Base-by-base conservation (phyloP, 495 filamentous ascomycete genomes). In the Annulohypoxylon bovei region DNA sequence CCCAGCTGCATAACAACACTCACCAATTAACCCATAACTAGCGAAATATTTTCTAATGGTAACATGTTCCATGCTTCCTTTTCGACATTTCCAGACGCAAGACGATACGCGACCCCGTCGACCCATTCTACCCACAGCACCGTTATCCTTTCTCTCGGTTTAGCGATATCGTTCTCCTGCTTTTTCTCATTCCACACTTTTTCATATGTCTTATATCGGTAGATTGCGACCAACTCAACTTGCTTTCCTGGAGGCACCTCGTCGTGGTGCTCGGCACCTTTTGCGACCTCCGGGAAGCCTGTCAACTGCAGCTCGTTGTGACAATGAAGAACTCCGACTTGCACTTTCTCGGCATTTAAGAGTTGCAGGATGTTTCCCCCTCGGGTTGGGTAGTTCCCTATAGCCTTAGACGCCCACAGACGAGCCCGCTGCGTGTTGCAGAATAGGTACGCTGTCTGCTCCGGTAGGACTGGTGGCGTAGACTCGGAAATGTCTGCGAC, bases 391-490 rank as follows among this genome's bases (percentile, higher is more conserved):
- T 63, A 6, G 16, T 37, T 37, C 7, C 22, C 16, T 30, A 20
- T 18, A n/a, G 14, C 5, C 1, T 14, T 40, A 14, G 32, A 33
- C 25, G 47, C 61, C 61, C 47, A 44, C 22, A 73, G 27, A 14
- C 46, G 56, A 2, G 66, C 54, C 32, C 65, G 32, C 14, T 66
- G 55, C 6, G 76, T 78, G 12, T 55, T 65, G 56, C 76, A 76
- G 18, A 67, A 75, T 33, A 78, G 50, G 39, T 72, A 78, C 12
- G 55, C 57, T 47, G 75, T 73, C 50, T 75, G 69, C 9, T 62
- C 62, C 2, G 28, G 55, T n/a, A 63, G 33, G 6, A 46, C 27
- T 6, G 60, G 53, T 23, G 28, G 47, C n/a, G 20, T 54, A 23
- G 35, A 28, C 28, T 62, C 39, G 30, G 56, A 37, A 20, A 60